These are phyloP conservation scores for Ramalina peruviana DNA, from an alignment of 495 filamentous ascomycete species.

Conservation along the genomic window DNA sequence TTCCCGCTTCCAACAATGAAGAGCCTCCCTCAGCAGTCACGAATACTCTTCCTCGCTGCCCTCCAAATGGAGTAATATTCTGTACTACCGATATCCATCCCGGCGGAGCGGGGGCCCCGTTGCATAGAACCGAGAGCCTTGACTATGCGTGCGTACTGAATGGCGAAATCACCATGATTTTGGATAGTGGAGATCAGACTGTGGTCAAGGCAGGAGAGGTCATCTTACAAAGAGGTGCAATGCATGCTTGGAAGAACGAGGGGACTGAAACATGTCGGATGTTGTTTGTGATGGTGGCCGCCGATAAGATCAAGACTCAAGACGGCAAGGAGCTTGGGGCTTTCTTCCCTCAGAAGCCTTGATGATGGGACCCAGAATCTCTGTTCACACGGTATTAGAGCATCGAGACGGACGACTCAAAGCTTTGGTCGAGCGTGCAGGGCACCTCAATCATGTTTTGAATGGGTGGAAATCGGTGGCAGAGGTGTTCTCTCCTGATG, in stretches of 20 bases:
- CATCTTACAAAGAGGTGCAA: constrained; percentile 23
- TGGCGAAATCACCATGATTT: constrained; percentile 22
- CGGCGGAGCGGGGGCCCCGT: constrained; percentile 12
- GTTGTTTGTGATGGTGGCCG: constrained; percentile 19
- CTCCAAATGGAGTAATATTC: constrained; percentile 18
- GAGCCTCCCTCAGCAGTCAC: constrained; percentile 4
- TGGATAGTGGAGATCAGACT: constrained; percentile 24
- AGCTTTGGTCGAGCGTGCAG: too few species aligned
- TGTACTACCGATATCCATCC: constrained; percentile 16
- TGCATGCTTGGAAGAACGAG: constrained; percentile 24
- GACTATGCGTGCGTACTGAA: constrained; percentile 24
- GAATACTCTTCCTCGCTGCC: constrained; percentile 16
- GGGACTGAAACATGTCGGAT: constrained; percentile 18
- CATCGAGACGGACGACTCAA: too few species aligned
- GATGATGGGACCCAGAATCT: too few species aligned
- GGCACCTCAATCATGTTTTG: too few species aligned
- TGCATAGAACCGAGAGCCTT: constrained; percentile 24
- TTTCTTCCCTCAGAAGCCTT: background rate
- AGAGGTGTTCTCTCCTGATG: too few species aligned
- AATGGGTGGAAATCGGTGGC: too few species aligned
- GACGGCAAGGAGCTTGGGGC: constrained; percentile 19
- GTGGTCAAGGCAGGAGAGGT: constrained; percentile 20
- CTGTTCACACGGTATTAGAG: too few species aligned
- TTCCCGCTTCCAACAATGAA: constrained; percentile 20
- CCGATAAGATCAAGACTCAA: constrained; percentile 17